Conservation (phyloP, 1,139 yeast species). For the Zygotorulaspora mrakii region DNA sequence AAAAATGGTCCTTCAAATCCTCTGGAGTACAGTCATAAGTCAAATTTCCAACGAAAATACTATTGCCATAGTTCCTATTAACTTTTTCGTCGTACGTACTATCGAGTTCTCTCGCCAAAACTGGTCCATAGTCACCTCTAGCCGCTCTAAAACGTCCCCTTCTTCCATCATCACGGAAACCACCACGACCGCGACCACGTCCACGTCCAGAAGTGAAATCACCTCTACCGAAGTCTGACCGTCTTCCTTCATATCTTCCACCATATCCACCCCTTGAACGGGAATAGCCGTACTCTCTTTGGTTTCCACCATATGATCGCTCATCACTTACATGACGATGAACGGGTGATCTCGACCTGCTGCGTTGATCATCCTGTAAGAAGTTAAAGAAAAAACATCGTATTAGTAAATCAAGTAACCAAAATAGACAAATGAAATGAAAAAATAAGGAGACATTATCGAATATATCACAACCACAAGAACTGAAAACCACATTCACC, state of each 20-base stretch:
- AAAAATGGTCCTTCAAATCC: slow-evolving; percentile 58
- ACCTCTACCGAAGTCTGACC: slow-evolving; percentile 26
- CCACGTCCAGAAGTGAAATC: slow-evolving; percentile 30
- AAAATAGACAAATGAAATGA: slow-evolving; percentile 1
- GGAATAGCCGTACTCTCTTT: slow-evolving; percentile 14
- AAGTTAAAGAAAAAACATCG: slow-evolving; percentile 4
- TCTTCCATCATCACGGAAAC: slow-evolving; percentile 13
- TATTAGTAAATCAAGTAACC: slow-evolving; percentile 14
- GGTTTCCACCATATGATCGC: slow-evolving; percentile 11
- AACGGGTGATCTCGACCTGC: slow-evolving; percentile 30
- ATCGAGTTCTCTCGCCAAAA: slow-evolving; percentile 32
- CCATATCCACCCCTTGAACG: slow-evolving; percentile 30
- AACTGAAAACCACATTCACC: too few relatives aligned
- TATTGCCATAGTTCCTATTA: slow-evolving; percentile 67
- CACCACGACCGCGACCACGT: slow-evolving; percentile 34
- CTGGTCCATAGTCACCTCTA: slow-evolving; percentile 29
- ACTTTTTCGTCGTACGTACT: slow-evolving; percentile 40
- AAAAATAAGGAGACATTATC: slow-evolving; percentile 3
- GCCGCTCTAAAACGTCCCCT: slow-evolving; percentile 22
- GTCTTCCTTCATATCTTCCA: slow-evolving; percentile 23
- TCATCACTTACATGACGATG: slow-evolving; percentile 24
- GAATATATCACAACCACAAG: background rate
- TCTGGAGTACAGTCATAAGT: slow-evolving; percentile 61
- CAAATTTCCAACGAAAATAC: slow-evolving; percentile 69
- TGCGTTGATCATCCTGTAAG: slow-evolving; percentile 20